Percentiles rank a stretch among this genome's conserved stretches.
Conservation (phyloP, 805 yeast species). For the Saccharomycopsis guyanensis region DNA sequence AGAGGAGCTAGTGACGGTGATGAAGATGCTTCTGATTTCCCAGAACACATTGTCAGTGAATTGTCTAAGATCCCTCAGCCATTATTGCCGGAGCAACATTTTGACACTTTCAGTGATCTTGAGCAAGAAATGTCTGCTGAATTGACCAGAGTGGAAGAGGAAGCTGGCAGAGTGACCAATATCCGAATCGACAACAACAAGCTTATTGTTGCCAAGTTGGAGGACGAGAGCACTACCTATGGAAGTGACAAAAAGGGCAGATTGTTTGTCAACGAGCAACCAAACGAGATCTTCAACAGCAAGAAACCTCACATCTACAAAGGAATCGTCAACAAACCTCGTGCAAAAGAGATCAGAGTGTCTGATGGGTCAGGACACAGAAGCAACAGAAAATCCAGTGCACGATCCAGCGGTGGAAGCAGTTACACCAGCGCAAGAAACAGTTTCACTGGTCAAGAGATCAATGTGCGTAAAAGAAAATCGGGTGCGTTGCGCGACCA, state of each 20-base stretch:
- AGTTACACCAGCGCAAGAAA: conserved; percentile 11
- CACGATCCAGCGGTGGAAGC: not conserved
- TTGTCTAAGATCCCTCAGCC: conserved; percentile 20
- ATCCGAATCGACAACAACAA: conserved; percentile 11
- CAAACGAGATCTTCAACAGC: conserved; percentile 17
- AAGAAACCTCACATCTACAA: conserved; percentile 18
- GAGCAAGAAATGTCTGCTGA: conserved; percentile 19
- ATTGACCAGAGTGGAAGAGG: conserved; percentile 7
- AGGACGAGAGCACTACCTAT: not conserved
- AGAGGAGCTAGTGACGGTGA: conserved; percentile 13
- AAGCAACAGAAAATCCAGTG: conserved; percentile 14
- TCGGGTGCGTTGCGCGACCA: conserved; percentile 13
- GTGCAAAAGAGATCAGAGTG: conserved; percentile 10
- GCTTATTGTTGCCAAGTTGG: conserved; percentile 20
- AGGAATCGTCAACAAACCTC: conserved; percentile 15
- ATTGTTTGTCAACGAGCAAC: not conserved
- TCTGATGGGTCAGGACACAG: conserved; percentile 5
- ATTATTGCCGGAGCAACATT: conserved; percentile 21
- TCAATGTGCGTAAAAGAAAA: conserved; percentile 12
- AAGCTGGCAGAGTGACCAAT: conserved; percentile 2
- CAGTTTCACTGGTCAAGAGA: conserved; percentile 3
- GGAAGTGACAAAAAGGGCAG: not conserved
- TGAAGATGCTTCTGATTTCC: conserved; percentile 8
- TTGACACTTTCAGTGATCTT: conserved; percentile 15
- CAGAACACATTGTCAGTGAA: conserved; percentile 18